These are phyloP conservation scores for Chlamydomonas incerta DNA, from an alignment of 139 green algal species.

Conservation along the genomic window DNA sequence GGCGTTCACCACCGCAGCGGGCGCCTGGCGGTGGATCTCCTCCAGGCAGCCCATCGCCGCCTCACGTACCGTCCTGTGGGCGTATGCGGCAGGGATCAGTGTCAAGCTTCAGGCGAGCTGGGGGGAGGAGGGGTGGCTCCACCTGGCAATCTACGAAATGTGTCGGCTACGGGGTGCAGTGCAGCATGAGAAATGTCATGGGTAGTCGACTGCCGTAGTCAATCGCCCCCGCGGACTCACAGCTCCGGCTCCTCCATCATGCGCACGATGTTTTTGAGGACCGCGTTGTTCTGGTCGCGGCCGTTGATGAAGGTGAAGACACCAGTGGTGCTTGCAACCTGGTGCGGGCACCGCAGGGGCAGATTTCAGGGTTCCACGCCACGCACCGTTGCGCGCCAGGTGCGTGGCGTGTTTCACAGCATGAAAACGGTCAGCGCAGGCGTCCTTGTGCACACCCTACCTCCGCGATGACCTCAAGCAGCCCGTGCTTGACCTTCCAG, in stretches of 20 bases:
- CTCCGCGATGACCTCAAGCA: conserved; percentile 68
- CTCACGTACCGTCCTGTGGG: conserved; percentile 61
- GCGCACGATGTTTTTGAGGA: conserved; percentile 55
- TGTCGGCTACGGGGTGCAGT: no score
- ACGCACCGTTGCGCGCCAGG: no score
- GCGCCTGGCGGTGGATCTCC: conserved; percentile 59
- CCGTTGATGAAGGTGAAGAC: neutral
- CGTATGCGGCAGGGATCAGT: no score
- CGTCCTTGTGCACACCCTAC: conserved; percentile 1
- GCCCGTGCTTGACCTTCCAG: conserved; percentile 66
- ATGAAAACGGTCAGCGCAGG: no score
- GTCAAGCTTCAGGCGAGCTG: no score
- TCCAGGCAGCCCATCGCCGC: conserved; percentile 64
- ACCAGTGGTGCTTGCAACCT: conserved; percentile 22
- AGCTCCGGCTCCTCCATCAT: conserved; percentile 62
- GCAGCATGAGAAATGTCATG: no score
- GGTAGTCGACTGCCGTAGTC: no score
- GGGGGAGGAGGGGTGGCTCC: no score
- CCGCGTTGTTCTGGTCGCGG: conserved; percentile 36
- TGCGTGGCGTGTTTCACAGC: no score
- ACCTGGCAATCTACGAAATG: no score
- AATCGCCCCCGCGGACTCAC: conserved; percentile 12
- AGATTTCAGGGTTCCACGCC: no score
- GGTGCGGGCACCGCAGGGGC: no score
- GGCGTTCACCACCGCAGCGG: conserved; percentile 46